Percentiles rank a stretch among this genome's conserved stretches.
Evolutionary conservation across 805 yeast genomes (phyloP).

Genomic region (Cyberlindnera maclurae): DNA sequence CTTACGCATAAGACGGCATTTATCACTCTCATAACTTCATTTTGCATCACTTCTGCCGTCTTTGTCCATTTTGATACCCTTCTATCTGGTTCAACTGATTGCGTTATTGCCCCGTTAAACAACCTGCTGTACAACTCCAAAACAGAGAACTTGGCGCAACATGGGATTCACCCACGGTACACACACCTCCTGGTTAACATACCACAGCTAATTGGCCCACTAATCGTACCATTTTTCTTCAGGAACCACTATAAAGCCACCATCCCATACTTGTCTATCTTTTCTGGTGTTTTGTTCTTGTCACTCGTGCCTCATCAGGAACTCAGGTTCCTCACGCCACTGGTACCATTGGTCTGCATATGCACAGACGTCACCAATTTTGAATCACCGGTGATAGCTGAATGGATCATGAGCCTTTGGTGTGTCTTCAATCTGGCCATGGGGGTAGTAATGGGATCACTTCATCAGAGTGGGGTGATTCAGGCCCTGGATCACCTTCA

Average conservation of each 20-base stretch:
- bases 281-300: conserved; percentile 54
- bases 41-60: conserved; percentile 26
- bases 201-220: conserved; percentile 82
- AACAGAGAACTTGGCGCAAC: conserved; percentile 52
- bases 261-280: conserved; percentile 50
- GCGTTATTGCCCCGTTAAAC: conserved; percentile 65
- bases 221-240: conserved; percentile 37
- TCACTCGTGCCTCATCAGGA: conserved; percentile 90
- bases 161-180: conserved; percentile 77
- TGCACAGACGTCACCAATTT: conserved; percentile 41
- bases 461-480: conserved; percentile 88
- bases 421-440: conserved; percentile 53
- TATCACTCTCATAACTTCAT: conserved; percentile 29
- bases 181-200: conserved; percentile 70
- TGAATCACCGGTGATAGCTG: conserved; percentile 11
- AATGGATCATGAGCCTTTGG: conserved; percentile 38
- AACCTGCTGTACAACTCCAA: conserved; percentile 66
- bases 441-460: conserved; percentile 64
- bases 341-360: conserved; percentile 61
- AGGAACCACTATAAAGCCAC: conserved; percentile 30
- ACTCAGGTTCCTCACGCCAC: conserved; percentile 75
- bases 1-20: conserved; percentile 28
- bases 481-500: conserved; percentile 47
- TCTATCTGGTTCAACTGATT: conserved; percentile 23
- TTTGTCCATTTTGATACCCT: conserved; percentile 52